Evolutionary conservation across 2,329 filamentous ascomycete species (phyloP).

Genomic region (Dendryphion nanum): DNA sequence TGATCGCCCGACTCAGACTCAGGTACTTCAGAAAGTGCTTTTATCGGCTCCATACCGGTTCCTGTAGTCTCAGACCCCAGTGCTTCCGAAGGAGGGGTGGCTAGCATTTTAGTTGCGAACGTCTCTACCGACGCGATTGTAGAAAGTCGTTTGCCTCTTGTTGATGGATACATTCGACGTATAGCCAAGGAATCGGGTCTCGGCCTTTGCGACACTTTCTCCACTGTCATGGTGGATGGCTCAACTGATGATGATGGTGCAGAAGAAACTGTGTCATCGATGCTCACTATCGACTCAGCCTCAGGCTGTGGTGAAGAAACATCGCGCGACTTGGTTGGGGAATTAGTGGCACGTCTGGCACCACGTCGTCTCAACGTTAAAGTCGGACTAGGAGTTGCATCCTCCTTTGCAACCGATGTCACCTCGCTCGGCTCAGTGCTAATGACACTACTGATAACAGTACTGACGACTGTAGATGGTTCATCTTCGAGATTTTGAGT

Average conservation of each 20-base stretch:
- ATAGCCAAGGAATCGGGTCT: conserved; percentile 38
- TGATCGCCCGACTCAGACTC: conserved; percentile 30
- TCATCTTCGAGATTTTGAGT: conserved; percentile 16
- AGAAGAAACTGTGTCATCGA: conserved; percentile 27
- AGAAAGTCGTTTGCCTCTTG: conserved; percentile 56
- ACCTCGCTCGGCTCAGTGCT: background rate
- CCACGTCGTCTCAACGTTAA: conserved; percentile 39
- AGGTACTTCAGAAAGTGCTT: conserved; percentile 16
- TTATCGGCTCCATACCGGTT: conserved; percentile 16
- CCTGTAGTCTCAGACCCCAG: conserved; percentile 23
- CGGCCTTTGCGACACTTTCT: conserved; percentile 29
- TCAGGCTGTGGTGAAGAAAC: conserved; percentile 29
- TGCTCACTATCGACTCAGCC: conserved; percentile 7
- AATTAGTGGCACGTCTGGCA: conserved; percentile 36
- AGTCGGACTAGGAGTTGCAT: conserved; percentile 15
- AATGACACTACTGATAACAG: background rate
- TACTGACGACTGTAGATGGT: conserved; percentile 19
- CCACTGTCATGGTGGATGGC: conserved; percentile 27
- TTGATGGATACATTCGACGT: conserved; percentile 51
- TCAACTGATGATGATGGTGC: conserved; percentile 38
- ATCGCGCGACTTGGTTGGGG: conserved; percentile 40
- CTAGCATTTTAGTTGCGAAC: conserved; percentile 38
- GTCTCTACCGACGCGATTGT: conserved; percentile 60
- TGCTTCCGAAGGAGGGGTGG: conserved; percentile 26
- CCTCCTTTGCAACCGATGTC: background rate